Evolutionary conservation across 257 asterid genomes (phyloP).

Genomic region (Solanum sitiens): DNA sequence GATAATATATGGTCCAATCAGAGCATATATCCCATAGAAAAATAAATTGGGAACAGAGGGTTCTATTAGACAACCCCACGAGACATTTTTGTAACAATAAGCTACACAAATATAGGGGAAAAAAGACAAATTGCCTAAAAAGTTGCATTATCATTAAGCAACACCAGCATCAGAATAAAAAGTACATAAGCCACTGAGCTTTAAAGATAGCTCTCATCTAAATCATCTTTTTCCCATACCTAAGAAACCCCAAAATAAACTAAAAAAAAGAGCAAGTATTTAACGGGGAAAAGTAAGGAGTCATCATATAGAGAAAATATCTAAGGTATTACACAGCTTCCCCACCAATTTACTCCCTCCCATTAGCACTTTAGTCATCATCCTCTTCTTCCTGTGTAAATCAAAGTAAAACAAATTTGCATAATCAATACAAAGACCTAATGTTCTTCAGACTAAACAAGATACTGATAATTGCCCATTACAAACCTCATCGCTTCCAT

Average conservation of each 20-base stretch:
- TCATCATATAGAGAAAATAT: background rate
- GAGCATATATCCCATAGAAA: background rate
- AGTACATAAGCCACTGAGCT: background rate
- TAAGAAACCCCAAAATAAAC: background rate
- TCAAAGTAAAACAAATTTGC: background rate
- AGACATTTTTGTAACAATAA: background rate
- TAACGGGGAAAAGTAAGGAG: background rate
- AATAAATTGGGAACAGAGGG: background rate
- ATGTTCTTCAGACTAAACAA: background rate
- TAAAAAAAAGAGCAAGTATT: background rate
- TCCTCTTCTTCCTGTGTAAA: background rate
- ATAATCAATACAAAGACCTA: background rate
- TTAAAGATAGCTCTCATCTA: background rate
- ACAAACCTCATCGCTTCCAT: constrained; percentile 14
- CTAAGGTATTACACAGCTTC: background rate
- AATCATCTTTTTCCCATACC: background rate
- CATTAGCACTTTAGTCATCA: background rate
- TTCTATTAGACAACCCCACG: background rate
- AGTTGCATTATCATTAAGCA: background rate
- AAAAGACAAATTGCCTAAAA: background rate
- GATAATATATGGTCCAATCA: background rate
- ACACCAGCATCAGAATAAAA: background rate
- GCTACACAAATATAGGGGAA: background rate
- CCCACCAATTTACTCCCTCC: background rate
- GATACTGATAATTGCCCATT: background rate